Evolutionary conservation across 1,284 basidiomycete species (phyloP).

Genomic region (Moniliella sp.): DNA sequence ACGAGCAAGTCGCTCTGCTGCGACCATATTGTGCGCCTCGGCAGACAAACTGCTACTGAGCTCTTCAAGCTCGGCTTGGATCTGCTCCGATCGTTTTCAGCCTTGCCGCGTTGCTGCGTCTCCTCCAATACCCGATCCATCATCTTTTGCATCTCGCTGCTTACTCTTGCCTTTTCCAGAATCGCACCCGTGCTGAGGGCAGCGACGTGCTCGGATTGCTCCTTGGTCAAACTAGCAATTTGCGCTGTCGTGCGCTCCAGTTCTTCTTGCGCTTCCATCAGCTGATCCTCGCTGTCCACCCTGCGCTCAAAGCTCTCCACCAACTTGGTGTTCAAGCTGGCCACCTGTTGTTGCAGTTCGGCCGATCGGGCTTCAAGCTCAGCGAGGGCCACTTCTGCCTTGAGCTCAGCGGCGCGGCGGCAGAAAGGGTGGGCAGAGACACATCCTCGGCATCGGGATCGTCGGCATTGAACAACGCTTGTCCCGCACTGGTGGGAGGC

Average conservation of each 20-base stretch:
- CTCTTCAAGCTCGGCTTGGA: slow-evolving; percentile 49
- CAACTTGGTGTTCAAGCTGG: slow-evolving; percentile 71
- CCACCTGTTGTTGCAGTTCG: slow-evolving; percentile 67
- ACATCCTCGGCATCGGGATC: slow-evolving; percentile 1
- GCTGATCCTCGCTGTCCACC: slow-evolving; percentile 73
- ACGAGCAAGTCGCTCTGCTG: slow-evolving; percentile 55
- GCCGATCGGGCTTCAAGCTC: slow-evolving; percentile 51
- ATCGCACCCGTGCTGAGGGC: slow-evolving; percentile 51
- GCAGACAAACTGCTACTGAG: slow-evolving; percentile 50
- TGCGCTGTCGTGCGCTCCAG: slow-evolving; percentile 38
- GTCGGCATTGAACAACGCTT: slow-evolving; percentile 2
- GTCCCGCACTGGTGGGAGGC: not conserved
- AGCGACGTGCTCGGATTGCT: slow-evolving; percentile 36
- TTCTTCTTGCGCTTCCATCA: slow-evolving; percentile 53
- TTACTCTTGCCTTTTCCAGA: slow-evolving; percentile 73
- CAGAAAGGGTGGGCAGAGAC: not conserved
- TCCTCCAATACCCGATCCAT: slow-evolving; percentile 87
- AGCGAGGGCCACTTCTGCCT: slow-evolving; percentile 3
- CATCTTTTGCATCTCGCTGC: slow-evolving; percentile 67
- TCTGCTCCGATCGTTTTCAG: slow-evolving; percentile 48
- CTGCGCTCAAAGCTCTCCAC: slow-evolving; percentile 74
- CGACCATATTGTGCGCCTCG: slow-evolving; percentile 43
- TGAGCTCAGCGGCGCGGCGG: not conserved
- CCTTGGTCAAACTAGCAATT: slow-evolving; percentile 40
- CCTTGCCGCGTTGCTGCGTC: slow-evolving; percentile 67